Evolutionary conservation across 257 asterid species (phyloP), one percentile per base, ranked within the genome.

Genomic region (Ballota nigra): DNA sequence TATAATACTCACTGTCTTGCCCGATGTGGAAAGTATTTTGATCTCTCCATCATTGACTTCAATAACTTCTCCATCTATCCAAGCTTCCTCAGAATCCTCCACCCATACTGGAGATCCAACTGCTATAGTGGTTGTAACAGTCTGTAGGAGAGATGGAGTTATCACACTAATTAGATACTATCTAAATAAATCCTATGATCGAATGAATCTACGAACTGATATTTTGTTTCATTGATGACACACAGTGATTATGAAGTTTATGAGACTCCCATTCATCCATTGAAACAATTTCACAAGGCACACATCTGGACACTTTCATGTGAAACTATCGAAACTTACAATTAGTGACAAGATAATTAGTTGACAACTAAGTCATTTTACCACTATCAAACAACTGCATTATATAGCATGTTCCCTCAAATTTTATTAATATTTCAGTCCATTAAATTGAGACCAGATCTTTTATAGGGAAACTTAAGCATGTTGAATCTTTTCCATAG

Each of bases 21-120:
- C 98, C 22, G 94, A 86, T 60, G 93, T 71, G 81, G 89, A 85
- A 70, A 72, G 67, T 66, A 95, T 84, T 81, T 75, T 83, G 76
- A 91, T 65, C 78, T 86, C 89, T 69, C 84, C 92, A 34, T 82
- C 92, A 65, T 91, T 82, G 69, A 87, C 82, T 80, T 83, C 93
- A 29, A 77, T 51, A 73, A 87, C 93, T 33, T 79, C 86, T 73
- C 97, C 99, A 75, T 91, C 99, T 81, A 86, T 34, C 99, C 99
- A 95, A 71, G 95, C 95, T 82, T 73, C 88, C 70, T 89, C 97
- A 38, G 92, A 78, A 76, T 94, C 99, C 85, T 84, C 97, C 75
- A 92, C 86, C 99, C 98, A 95, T 75, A 91, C 97, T 69, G 79
- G 96, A 76, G 98, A 89, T 78, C 99, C 99, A 83, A 86, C 89